phyloP scores from a whole-genome alignment of 2,329 filamentous ascomycete species.

The Neonectria coccinea region DNA sequence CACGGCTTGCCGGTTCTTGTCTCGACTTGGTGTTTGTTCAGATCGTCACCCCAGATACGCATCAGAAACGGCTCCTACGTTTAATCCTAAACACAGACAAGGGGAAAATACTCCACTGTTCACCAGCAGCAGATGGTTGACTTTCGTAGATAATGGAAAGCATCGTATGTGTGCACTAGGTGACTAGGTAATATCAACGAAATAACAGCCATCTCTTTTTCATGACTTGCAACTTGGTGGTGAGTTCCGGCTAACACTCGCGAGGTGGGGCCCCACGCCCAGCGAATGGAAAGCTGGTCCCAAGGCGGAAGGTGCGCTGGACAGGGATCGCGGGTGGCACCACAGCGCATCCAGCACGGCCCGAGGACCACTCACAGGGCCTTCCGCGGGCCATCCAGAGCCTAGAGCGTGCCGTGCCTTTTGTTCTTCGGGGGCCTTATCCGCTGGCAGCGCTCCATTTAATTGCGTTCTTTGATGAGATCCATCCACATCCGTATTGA shows the following conservation, averaged over 20 bases:
- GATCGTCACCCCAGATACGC: no score
- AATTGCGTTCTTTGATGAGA: constrained; percentile 19
- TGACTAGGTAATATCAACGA: no score
- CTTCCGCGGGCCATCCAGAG: neutral
- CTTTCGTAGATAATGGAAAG: neutral
- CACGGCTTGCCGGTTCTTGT: neutral
- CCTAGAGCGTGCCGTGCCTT: neutral
- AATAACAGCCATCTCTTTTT: constrained; percentile 5
- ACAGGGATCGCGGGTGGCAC: constrained; percentile 8
- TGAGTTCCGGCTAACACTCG: neutral
- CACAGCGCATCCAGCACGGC: neutral
- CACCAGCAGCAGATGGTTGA: neutral
- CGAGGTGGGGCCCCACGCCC: neutral
- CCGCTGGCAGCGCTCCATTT: constrained; percentile 6
- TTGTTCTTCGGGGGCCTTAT: constrained; percentile 3
- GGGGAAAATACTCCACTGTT: no score
- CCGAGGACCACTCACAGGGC: neutral
- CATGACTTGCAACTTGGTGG: neutral
- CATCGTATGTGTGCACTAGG: neutral
- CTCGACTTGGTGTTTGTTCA: neutral
- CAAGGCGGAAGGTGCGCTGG: constrained; percentile 8
- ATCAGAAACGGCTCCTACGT: no score
- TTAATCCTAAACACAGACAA: neutral
- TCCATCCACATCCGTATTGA: constrained; percentile 21
- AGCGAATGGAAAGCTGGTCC: constrained; percentile 9